Evolutionary conservation across 1,284 basidiomycete species (phyloP), one percentile per base, ranked within the genome.

Genomic region (Earliella scabrosa): DNA sequence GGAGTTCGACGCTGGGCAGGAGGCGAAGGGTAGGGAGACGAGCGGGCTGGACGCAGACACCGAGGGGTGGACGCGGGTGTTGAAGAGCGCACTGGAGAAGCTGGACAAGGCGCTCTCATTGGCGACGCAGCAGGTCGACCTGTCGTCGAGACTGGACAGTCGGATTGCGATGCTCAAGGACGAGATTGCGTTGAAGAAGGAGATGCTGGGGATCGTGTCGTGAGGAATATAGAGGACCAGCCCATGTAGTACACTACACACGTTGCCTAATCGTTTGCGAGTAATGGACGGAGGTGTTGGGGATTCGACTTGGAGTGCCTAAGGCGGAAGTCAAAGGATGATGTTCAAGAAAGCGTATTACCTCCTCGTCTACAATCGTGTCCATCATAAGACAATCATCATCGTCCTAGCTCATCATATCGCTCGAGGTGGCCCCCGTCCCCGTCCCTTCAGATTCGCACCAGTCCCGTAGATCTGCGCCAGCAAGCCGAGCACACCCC

Each of bases 391-490:
- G 16, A 27, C n/a, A 14, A 36, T 9, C 27, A 38, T 29, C 27
- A 45, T 10, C 31, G 24, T 38, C 38, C 35, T n/a, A 24, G 7
- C 24, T 24, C 14, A 35, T 52, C 63, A 71, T 45, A 85, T 78
- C 36, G 79, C 77, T 46, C 81, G 75, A 20, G 77, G 74, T 32
- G 80, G 80, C 43, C 80, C 82, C 47, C 65, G 64, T 29, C 64
- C 72, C 34, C 67, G 62, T 14, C 64, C 70, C 64, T 67, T 70
- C 53, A 66, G 48, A 54, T 85, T 70, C 8, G 65, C 83, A 58
- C 78, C 80, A 54, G 82, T 77, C 51, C 83, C 85, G 69, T 93
- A 93, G 47, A 93, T 92, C 74, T 92, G 86, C 34, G 87, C 85
- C 63, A 93, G 68, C 62, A 93, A 66, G 27, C 87, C 88, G 56